phyloP scores from a whole-genome alignment of 192 early-diverging fungal genomes.

The Coemansia umbellata region DNA sequence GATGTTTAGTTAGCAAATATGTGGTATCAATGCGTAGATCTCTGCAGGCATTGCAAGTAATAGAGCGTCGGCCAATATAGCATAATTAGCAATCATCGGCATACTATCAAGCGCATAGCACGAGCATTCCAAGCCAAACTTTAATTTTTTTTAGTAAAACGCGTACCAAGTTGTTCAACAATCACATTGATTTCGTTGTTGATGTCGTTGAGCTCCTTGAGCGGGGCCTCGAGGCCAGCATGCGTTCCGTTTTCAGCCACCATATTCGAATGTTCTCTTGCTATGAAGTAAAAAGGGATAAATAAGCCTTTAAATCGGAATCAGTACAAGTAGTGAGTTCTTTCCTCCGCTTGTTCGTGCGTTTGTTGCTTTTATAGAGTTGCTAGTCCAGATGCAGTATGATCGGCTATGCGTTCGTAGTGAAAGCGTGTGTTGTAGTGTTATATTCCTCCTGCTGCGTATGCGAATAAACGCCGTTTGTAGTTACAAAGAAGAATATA shows the following conservation, averaged over 20 bases:
- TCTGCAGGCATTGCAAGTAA: background rate
- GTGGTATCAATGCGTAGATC: background rate
- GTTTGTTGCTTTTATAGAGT: too few species aligned
- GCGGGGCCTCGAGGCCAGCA: constrained; percentile 23
- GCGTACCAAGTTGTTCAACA: constrained; percentile 43
- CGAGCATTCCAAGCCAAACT: background rate
- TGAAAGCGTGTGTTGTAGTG: background rate
- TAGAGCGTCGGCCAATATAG: background rate
- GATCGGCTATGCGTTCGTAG: background rate
- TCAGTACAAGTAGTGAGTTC: too few species aligned
- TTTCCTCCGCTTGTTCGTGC: too few species aligned
- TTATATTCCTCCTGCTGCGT: background rate
- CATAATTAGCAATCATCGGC: background rate
- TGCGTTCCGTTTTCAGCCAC: constrained; percentile 22
- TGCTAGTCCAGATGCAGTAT: too few species aligned
- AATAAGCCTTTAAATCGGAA: too few species aligned
- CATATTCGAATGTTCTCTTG: constrained; percentile 14
- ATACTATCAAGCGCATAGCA: background rate
- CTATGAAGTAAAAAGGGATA: too few species aligned
- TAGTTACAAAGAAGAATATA: background rate
- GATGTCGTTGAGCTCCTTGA: constrained; percentile 27
- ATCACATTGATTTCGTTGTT: constrained; percentile 38
- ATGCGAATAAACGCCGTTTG: background rate
- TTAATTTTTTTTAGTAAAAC: background rate
- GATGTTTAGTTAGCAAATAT: constrained; percentile 4